These are phyloP conservation scores for Thalassiosira livingstoniorum DNA, from an alignment of 352 stramenopile species.

Conservation along the genomic window DNA sequence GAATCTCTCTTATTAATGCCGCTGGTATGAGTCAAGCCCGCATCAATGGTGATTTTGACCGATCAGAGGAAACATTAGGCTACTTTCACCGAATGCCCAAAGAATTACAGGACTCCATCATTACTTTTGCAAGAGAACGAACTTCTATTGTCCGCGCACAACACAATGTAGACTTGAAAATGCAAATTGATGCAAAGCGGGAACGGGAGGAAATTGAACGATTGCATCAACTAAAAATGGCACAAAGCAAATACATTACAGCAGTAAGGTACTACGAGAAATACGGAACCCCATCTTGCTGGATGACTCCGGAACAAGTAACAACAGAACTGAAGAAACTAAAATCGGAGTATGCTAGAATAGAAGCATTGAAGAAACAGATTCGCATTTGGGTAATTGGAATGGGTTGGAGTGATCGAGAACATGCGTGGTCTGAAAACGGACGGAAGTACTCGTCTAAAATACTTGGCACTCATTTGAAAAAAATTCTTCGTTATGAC, in stretches of 20 bases:
- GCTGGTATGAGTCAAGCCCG: background rate
- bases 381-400: slow-evolving; percentile 11
- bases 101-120: slow-evolving; percentile 10
- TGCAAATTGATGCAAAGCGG: slow-evolving; percentile 10
- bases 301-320: background rate
- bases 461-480: background rate
- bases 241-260: background rate
- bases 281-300: background rate
- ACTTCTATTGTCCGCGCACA: background rate
- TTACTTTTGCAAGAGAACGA: background rate
- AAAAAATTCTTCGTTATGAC: background rate
- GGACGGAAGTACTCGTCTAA: background rate
- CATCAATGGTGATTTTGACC: background rate
- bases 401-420: background rate
- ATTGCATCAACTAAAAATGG: slow-evolving; percentile 5
- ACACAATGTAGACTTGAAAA: background rate
- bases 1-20: slow-evolving; percentile 13
- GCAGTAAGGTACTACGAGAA: background rate
- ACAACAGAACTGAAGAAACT: background rate
- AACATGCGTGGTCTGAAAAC: background rate
- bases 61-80: background rate
- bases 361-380: slow-evolving; percentile 17
- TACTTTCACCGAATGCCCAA: slow-evolving; percentile 3
- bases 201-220: background rate
- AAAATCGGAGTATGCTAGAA: background rate